Percentiles rank a stretch among this genome's conserved stretches.
These are phyloP conservation scores for Colletotrichum coccodes DNA, from an alignment of 2,329 filamentous ascomycete species.

Conservation along the genomic window DNA sequence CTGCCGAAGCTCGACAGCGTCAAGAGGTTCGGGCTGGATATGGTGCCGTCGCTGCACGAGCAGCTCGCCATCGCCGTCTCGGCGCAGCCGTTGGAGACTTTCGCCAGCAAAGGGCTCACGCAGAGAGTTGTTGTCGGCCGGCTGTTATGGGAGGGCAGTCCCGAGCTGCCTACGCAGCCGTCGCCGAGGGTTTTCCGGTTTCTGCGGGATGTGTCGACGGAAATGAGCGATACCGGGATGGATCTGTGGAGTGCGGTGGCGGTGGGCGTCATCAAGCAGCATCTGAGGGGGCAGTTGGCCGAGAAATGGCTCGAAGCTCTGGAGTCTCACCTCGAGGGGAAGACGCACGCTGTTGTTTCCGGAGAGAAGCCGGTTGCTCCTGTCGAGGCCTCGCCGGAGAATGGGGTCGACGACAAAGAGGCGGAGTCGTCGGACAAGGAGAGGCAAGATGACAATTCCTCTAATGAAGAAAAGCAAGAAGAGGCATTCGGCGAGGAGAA, in stretches of 20 bases:
- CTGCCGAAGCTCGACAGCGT: conserved; percentile 65
- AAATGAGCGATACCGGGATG: conserved; percentile 76
- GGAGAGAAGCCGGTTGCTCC: conserved; percentile 27
- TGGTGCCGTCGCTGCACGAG: conserved; percentile 73
- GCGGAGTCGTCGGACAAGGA: conserved; percentile 23
- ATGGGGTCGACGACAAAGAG: conserved; percentile 20
- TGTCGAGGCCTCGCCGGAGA: conserved; percentile 26
- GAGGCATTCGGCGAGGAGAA: background rate
- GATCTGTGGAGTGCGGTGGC: conserved; percentile 86
- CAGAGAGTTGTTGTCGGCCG: conserved; percentile 66
- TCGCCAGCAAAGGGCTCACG: conserved; percentile 53
- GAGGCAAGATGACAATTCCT: conserved; percentile 24
- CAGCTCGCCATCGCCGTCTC: conserved; percentile 67
- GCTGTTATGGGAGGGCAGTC: conserved; percentile 81
- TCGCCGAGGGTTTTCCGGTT: conserved; percentile 80
- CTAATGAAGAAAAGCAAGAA: conserved; percentile 25
- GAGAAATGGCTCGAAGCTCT: conserved; percentile 58
- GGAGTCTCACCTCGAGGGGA: conserved; percentile 35
- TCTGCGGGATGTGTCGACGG: conserved; percentile 69
- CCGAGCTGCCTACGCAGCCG: conserved; percentile 80
- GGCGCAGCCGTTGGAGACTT: conserved; percentile 57
- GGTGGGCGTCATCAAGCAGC: conserved; percentile 69
- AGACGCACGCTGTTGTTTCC: conserved; percentile 19
- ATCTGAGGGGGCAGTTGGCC: conserved; percentile 62
- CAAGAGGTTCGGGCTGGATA: conserved; percentile 65